Conservation (phyloP, 2,329 filamentous ascomycete genomes). For the Microdochium nivale region DNA sequence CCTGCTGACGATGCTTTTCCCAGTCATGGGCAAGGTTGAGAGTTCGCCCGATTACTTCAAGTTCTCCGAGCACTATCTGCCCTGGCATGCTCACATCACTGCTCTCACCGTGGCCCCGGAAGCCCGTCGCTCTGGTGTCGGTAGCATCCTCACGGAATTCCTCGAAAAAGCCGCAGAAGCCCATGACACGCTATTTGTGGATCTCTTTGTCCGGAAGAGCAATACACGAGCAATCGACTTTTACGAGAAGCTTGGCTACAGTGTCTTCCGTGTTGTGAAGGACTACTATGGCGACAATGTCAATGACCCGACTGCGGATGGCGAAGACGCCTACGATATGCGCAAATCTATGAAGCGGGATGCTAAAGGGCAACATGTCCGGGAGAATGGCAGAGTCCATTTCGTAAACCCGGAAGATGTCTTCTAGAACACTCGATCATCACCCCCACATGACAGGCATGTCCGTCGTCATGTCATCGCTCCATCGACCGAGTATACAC, state of each 20-base stretch:
- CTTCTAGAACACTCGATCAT: constrained; percentile 45
- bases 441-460: too few relatives aligned
- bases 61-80: constrained; percentile 82
- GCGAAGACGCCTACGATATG: constrained; percentile 96
- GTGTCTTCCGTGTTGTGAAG: constrained; percentile 78
- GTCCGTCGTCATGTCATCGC: constrained; percentile 17
- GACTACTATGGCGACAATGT: constrained; percentile 90
- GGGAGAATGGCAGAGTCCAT: constrained; percentile 71
- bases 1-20: constrained; percentile 8
- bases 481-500: constrained; percentile 37
- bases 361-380: constrained; percentile 63
- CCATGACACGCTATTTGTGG: constrained; percentile 87
- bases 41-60: constrained; percentile 68
- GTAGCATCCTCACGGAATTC: constrained; percentile 70
- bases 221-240: constrained; percentile 82
- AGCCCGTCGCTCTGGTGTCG: constrained; percentile 78
- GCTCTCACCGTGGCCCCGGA: constrained; percentile 86
- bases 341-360: constrained; percentile 83
- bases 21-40: constrained; percentile 96
- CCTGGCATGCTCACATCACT: constrained; percentile 98
- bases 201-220: constrained; percentile 84
- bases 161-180: constrained; percentile 77
- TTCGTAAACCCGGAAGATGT: constrained; percentile 78
- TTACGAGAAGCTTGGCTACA: constrained; percentile 89
- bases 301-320: constrained; percentile 48